A percentile compares a stretch with the other conserved stretches of the same genome.
Evolutionary conservation across 2,329 filamentous ascomycete species (phyloP).

Genomic region (Fusarium sp.): DNA sequence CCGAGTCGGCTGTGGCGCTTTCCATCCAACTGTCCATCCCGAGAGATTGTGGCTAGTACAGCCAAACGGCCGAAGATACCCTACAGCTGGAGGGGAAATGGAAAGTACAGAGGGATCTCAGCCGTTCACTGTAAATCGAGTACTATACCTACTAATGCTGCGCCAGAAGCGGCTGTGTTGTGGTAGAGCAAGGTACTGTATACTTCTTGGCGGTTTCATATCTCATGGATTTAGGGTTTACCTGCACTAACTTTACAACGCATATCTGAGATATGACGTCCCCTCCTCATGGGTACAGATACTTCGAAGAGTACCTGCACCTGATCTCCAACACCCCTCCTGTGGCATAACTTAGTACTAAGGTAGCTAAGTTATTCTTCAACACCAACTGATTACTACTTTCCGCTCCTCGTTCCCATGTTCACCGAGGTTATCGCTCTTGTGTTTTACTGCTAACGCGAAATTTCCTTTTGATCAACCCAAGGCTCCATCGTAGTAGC

Average conservation of each 20-base stretch:
- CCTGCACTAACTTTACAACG: constrained; percentile 8
- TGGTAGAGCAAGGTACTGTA: constrained; percentile 24
- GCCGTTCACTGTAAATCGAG: not conserved
- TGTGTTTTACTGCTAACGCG: not conserved
- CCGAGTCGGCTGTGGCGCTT: constrained; percentile 30
- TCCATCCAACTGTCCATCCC: not conserved
- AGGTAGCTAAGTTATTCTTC: not conserved
- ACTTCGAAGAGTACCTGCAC: constrained; percentile 13
- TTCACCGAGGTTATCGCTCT: not conserved
- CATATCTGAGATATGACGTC: constrained; percentile 24
- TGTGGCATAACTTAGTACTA: not conserved
- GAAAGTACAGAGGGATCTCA: constrained; percentile 1
- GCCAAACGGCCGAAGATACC: constrained; percentile 7
- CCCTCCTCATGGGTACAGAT: constrained; percentile 20
- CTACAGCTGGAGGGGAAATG: constrained; percentile 6
- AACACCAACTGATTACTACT: constrained; percentile 17
- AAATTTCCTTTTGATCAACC: not conserved
- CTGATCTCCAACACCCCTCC: constrained; percentile 13
- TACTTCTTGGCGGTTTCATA: constrained; percentile 9
- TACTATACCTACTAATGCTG: not conserved
- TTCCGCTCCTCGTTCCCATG: not conserved
- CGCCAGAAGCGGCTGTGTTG: not conserved
- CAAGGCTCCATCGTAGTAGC: not conserved
- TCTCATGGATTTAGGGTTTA: not conserved
- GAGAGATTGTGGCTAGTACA: constrained; percentile 17